Percentiles rank a stretch among this genome's conserved stretches.
These are phyloP conservation scores for Trypanosoma avium DNA, from an alignment of 208 protist species.

Conservation along the genomic window DNA sequence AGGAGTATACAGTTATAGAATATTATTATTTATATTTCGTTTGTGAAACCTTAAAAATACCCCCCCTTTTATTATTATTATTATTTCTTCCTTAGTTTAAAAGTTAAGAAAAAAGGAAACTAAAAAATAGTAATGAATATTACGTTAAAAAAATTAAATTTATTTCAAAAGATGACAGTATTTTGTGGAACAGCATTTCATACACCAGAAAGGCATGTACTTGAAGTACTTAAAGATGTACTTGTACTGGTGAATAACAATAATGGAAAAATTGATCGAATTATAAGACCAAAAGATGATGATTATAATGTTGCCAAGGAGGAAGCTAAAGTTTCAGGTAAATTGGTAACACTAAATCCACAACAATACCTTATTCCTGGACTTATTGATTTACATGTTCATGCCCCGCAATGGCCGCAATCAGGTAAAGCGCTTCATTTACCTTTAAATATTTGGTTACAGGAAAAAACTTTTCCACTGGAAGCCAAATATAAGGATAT, in stretches of 20 bases:
- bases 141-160: too few species aligned
- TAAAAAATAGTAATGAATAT: too few species aligned
- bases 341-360: conserved; percentile 34
- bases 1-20: too few species aligned
- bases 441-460: conserved; percentile 89
- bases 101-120: too few species aligned
- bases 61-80: too few species aligned
- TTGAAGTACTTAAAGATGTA: conserved; percentile 47
- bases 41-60: too few species aligned
- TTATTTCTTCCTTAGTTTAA: too few species aligned
- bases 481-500: conserved; percentile 87
- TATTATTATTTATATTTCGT: too few species aligned
- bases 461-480: conserved; percentile 91
- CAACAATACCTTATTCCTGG: conserved; percentile 84
- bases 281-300: conserved; percentile 42
- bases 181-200: conserved; percentile 61
- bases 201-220: conserved; percentile 36
- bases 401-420: conserved; percentile 92
- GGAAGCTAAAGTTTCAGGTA: conserved; percentile 25
- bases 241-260: conserved; percentile 39
- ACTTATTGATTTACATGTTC: conserved; percentile 93
- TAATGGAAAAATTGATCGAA: conserved; percentile 43
- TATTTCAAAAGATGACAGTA: conserved; percentile 21
- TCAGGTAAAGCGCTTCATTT: conserved; percentile 85
- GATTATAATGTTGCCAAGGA: conserved; percentile 23